Evolutionary conservation across 768 basidiomycete species (phyloP).

Genomic region (Podaxis mareebaensis): DNA sequence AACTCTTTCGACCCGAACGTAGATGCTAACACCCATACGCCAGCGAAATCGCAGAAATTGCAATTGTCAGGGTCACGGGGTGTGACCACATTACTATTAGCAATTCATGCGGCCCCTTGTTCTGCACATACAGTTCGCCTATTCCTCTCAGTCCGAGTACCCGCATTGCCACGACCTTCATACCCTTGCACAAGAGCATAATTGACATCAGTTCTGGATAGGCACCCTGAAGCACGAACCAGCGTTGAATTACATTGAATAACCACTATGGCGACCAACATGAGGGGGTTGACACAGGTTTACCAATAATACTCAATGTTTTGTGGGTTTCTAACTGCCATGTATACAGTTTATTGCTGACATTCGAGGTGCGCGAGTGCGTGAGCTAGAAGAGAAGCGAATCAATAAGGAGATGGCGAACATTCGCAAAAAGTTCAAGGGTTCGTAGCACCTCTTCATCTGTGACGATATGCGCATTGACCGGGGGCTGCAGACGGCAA

Average conservation of each 20-base stretch:
- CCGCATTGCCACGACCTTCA: neutral
- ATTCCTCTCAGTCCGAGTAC: neutral
- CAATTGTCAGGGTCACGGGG: neutral
- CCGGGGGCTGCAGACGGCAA: slow-evolving; percentile 61
- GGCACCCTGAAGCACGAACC: no score
- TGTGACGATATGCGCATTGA: neutral
- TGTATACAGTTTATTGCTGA: slow-evolving; percentile 90
- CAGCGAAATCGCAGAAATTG: neutral
- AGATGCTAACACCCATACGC: no score
- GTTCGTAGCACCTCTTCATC: slow-evolving; percentile 36
- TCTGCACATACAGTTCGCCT: neutral
- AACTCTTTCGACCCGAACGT: neutral
- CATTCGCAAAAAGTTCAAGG: slow-evolving; percentile 98
- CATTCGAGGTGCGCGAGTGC: slow-evolving; percentile 93
- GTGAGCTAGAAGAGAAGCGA: slow-evolving; percentile 96
- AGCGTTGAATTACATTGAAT: no score
- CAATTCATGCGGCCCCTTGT: neutral
- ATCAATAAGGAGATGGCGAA: slow-evolving; percentile 99
- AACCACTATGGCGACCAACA: slow-evolving; percentile 76
- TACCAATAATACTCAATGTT: slow-evolving; percentile 24
- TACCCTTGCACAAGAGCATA: neutral
- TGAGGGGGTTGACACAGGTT: slow-evolving; percentile 93
- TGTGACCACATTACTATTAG: neutral
- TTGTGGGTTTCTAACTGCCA: slow-evolving; percentile 17
- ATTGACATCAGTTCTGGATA: no score